Evolutionary conservation across 2,329 filamentous ascomycete species (phyloP), one percentile per base, ranked within the genome.

Genomic region (Alternaria viburni): DNA sequence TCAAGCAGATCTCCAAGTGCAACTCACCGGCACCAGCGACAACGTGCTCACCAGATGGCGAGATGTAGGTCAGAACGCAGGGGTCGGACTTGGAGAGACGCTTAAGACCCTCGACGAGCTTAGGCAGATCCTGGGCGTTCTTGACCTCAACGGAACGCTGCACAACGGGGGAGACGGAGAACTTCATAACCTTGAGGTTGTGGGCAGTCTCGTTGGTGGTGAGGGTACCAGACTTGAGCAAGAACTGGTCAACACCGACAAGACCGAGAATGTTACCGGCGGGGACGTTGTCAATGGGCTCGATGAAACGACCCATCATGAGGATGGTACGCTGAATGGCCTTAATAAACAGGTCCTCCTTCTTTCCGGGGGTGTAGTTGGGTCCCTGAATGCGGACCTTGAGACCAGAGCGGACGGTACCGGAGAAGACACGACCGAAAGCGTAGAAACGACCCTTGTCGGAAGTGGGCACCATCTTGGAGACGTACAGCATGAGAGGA

Each of bases 151-250:
- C 96, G 84, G 96, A 97, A 77, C 95, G 95, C 86, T 92, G 95
- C 74, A 99, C 96, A 86, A 99, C 96, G 79, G 96, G 96, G 66
- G 96, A 98, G 83, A 99, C 96, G 81, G 96, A 99, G 92, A 99
- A 99, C 89, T 97, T 98, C 96, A 99, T 99, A 86, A 99, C 96
- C 91, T 98, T 98, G 80, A 99, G 87, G 91, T 99, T 99, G 91
- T 99, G 96, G 82, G 96, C 95, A 73, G 93, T 96, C 76, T 99
- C 96, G 82, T 88, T 90, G 82, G 95, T 98, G 85, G 94, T 97
- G 79, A 99, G 92, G 80, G 96, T 99, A 91, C 96, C 96, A 83
- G 96, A 98, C 91, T 99, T 99, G 88, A 99, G 93, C 88, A 99
- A 88, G 93, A 98, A 99, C 90, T 99, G 96, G 84, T 99, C 96